Conservation (phyloP, 2,329 filamentous ascomycete species). For the Didymella lethalis region DNA sequence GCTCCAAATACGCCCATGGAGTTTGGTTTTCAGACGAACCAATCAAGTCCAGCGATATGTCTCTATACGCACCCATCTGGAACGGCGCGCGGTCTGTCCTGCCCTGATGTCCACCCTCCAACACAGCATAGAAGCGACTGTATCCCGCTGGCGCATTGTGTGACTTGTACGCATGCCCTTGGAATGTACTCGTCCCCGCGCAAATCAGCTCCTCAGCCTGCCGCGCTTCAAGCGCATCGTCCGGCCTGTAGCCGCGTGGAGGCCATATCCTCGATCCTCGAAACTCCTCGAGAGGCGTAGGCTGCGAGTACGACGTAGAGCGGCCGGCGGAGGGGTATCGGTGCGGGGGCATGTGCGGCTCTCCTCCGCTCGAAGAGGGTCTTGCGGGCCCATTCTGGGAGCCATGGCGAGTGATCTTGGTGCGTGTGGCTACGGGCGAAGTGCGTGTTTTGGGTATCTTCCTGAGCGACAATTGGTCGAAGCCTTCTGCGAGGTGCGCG, state of each 20-base stretch:
- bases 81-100: constrained; percentile 50
- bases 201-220: constrained; percentile 52
- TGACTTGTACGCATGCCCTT: constrained; percentile 50
- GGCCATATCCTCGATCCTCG: constrained; percentile 50
- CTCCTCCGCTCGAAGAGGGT: constrained; percentile 46
- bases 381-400: constrained; percentile 43
- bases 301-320: constrained; percentile 49
- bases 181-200: constrained; percentile 51
- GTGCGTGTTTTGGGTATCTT: constrained; percentile 43
- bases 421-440: constrained; percentile 45
- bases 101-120: constrained; percentile 49
- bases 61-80: constrained; percentile 47
- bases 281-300: constrained; percentile 49
- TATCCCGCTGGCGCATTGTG: constrained; percentile 49
- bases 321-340: constrained; percentile 39
- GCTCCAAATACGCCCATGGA: constrained; percentile 77
- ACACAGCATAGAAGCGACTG: constrained; percentile 52
- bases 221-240: constrained; percentile 41
- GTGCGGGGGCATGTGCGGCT: constrained; percentile 36
- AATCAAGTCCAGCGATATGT: constrained; percentile 51
- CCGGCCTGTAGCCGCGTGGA: constrained; percentile 47
- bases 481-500: constrained; percentile 32
- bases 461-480: constrained; percentile 39
- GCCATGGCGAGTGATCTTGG: constrained; percentile 48
- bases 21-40: constrained; percentile 46